Conservation (phyloP, 1,139 yeast species). For the Protomyces inouyei region DNA sequence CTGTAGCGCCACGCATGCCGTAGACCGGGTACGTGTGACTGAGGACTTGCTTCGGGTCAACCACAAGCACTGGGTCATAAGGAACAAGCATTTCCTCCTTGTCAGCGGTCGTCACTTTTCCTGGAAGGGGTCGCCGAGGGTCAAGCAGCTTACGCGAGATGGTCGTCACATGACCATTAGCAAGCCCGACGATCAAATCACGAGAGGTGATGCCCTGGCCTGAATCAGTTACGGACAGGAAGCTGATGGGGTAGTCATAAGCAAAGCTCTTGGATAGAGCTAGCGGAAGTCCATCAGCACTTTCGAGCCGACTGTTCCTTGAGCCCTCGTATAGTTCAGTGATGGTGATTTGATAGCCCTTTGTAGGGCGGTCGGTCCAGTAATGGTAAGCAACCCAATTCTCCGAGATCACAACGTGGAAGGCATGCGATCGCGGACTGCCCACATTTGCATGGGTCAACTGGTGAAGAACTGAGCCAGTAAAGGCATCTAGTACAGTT, state of each 20-base stretch:
- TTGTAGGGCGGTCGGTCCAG: constrained; percentile 40
- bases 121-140: constrained; percentile 46
- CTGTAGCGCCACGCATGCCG: constrained; percentile 40
- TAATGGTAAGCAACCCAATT: constrained; percentile 76
- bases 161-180: constrained; percentile 55
- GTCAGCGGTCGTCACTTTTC: constrained; percentile 53
- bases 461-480: constrained; percentile 57
- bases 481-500: constrained; percentile 59
- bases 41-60: constrained; percentile 47
- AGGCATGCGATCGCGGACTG: constrained; percentile 41
- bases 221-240: constrained; percentile 58
- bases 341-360: constrained; percentile 59
- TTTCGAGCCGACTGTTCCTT: constrained; percentile 42
- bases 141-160: constrained; percentile 55
- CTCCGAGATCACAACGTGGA: constrained; percentile 66
- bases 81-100: constrained; percentile 58
- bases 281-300: constrained; percentile 45
- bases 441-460: constrained; percentile 32
- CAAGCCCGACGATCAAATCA: constrained; percentile 56
- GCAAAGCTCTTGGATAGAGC: constrained; percentile 55
- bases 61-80: constrained; percentile 55
- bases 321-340: constrained; percentile 72
- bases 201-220: constrained; percentile 70
- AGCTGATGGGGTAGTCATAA: constrained; percentile 53
- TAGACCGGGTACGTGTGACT: constrained; percentile 40